These are phyloP conservation scores for Dissophora globulifera DNA, from an alignment of 192 early-diverging fungal species.

Conservation along the genomic window DNA sequence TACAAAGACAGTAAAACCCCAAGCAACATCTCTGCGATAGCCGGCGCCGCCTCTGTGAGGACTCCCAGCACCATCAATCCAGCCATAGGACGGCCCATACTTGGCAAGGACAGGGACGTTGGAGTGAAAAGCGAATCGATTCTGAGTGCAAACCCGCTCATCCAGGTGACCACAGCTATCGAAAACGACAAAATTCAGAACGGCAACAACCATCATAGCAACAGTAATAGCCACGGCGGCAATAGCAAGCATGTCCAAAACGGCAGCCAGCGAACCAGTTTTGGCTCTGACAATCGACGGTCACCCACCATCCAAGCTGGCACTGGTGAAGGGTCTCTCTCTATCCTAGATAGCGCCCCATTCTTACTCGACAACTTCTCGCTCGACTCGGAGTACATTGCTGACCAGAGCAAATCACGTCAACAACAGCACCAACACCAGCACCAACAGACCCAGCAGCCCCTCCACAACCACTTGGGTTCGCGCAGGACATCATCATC, in stretches of 20 bases:
- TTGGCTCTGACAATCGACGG: constrained; percentile 8
- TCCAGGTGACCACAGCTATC: constrained; percentile 24
- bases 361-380: constrained; percentile 51
- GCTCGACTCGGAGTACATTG: constrained; percentile 30
- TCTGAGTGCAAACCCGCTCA: constrained; percentile 2
- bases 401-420: background rate
- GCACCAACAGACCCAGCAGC: too few relatives aligned
- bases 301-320: constrained; percentile 28
- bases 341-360: constrained; percentile 28
- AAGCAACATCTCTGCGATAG: too few relatives aligned
- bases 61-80: too few relatives aligned
- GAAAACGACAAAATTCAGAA: too few relatives aligned
- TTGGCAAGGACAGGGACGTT: background rate
- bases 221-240: background rate
- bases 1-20: constrained; percentile 30
- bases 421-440: background rate
- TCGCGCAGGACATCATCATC: too few relatives aligned
- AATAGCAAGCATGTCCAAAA: constrained; percentile 1
- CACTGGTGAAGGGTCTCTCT: constrained; percentile 34
- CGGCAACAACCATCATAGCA: background rate
- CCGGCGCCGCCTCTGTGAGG: too few relatives aligned
- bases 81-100: too few relatives aligned
- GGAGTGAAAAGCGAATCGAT: constrained; percentile 8
- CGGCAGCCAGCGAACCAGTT: background rate
- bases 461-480: too few relatives aligned